Conservation (phyloP, 1,284 basidiomycete species). For the Wallemia hederae region DNA sequence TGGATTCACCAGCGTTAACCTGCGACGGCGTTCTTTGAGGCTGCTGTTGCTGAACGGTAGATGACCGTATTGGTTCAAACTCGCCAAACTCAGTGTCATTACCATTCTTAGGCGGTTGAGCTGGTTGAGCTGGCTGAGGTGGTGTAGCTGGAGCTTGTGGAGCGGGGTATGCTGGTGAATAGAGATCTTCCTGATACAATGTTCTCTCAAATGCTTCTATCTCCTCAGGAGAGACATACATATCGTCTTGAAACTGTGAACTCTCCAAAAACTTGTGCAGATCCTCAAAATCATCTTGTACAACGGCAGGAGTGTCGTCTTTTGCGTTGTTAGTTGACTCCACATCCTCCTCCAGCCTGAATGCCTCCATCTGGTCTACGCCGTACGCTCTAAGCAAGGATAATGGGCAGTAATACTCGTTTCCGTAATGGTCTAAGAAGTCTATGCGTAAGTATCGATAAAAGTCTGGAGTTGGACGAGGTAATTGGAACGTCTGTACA, state of each 20-base stretch:
- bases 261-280: slow-evolving; percentile 1
- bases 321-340: slow-evolving; percentile 28
- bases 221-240: background rate
- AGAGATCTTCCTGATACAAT: background rate
- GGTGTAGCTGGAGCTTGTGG: slow-evolving; percentile 6
- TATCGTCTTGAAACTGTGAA: background rate
- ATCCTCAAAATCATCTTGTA: slow-evolving; percentile 10
- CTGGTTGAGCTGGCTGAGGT: slow-evolving; percentile 4
- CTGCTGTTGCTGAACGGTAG: slow-evolving; percentile 9
- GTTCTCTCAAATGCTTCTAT: background rate
- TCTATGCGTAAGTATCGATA: slow-evolving; percentile 84
- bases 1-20: slow-evolving; percentile 49
- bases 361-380: slow-evolving; percentile 83
- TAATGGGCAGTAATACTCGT: slow-evolving; percentile 86
- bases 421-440: slow-evolving; percentile 75
- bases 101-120: slow-evolving; percentile 5
- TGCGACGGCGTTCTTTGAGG: slow-evolving; percentile 8
- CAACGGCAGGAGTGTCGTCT: slow-evolving; percentile 19
- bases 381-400: slow-evolving; percentile 81
- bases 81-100: background rate
- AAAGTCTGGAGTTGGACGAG: slow-evolving; percentile 38
- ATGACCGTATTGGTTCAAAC: slow-evolving; percentile 3
- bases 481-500: slow-evolving; percentile 54
- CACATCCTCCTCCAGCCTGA: slow-evolving; percentile 43
- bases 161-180: background rate